phyloP scores from a whole-genome alignment of 805 yeast genomes.

The Lachancea sp. region DNA sequence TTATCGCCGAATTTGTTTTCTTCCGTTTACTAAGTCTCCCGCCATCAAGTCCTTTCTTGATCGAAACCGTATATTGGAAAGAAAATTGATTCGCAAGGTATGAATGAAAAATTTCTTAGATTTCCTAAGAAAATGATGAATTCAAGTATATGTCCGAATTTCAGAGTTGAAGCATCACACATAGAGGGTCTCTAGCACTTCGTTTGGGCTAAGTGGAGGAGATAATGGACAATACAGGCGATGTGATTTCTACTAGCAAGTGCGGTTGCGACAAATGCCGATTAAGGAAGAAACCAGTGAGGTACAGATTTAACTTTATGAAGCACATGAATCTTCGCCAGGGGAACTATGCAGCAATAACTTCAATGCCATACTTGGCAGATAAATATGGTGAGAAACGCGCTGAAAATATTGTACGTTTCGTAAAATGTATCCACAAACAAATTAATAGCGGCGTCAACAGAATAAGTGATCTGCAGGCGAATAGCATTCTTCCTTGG shows the following conservation, averaged over 20 bases:
- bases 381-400: conserved; percentile 31
- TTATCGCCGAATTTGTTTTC: too few relatives aligned
- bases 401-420: conserved; percentile 26
- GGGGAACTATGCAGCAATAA: conserved; percentile 27
- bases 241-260: not conserved
- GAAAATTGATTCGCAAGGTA: not conserved
- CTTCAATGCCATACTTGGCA: conserved; percentile 29
- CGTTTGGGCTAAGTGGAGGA: not conserved
- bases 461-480: conserved; percentile 21
- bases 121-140: not conserved
- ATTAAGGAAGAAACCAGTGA: conserved; percentile 5
- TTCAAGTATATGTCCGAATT: not conserved
- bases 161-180: not conserved
- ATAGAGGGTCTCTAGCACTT: not conserved
- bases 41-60: too few relatives aligned
- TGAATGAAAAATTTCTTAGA: conserved; percentile 1
- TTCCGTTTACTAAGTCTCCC: too few relatives aligned
- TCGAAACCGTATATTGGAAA: too few relatives aligned
- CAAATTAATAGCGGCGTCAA: conserved; percentile 28
- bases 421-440: conserved; percentile 29
- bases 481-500: conserved; percentile 24
- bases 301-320: conserved; percentile 20
- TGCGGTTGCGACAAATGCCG: conserved; percentile 6
- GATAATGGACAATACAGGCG: not conserved
- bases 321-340: conserved; percentile 23